Percentiles rank a stretch among this genome's conserved stretches.
Evolutionary conservation across 75 land plant genomes (phyloP).

Genomic region (Cupressus sempervirens): DNA sequence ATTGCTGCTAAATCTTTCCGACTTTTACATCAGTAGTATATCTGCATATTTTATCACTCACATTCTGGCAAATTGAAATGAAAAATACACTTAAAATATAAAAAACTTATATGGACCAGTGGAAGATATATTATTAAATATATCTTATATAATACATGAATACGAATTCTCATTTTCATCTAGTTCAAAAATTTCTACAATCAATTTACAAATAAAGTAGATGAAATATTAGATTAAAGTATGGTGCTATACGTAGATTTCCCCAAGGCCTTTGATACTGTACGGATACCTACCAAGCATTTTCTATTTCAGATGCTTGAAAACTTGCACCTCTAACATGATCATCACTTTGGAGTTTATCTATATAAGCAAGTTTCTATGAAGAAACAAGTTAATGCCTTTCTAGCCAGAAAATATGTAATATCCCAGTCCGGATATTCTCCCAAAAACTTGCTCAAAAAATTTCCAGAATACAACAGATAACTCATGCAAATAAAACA

Average conservation of each 20-base stretch:
- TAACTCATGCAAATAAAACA: no score
- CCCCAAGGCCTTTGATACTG: neutral
- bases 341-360: neutral
- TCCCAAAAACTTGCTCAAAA: no score
- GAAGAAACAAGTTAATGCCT: neutral
- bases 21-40: neutral
- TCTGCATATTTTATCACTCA: slow-evolving; percentile 4
- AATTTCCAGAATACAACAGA: no score
- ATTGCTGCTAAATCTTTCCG: neutral
- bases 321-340: neutral
- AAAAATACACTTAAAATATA: neutral
- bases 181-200: neutral
- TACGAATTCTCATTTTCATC: neutral
- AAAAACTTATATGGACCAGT: neutral
- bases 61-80: neutral
- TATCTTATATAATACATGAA: neutral
- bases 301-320: neutral
- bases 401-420: no score
- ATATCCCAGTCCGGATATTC: no score
- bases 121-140: neutral
- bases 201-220: neutral
- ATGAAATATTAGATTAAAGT: neutral
- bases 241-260: neutral
- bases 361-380: neutral
- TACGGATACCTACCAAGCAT: neutral